Conservation (phyloP, 1,284 basidiomycete genomes). For the Heterobasidion irregulare region DNA sequence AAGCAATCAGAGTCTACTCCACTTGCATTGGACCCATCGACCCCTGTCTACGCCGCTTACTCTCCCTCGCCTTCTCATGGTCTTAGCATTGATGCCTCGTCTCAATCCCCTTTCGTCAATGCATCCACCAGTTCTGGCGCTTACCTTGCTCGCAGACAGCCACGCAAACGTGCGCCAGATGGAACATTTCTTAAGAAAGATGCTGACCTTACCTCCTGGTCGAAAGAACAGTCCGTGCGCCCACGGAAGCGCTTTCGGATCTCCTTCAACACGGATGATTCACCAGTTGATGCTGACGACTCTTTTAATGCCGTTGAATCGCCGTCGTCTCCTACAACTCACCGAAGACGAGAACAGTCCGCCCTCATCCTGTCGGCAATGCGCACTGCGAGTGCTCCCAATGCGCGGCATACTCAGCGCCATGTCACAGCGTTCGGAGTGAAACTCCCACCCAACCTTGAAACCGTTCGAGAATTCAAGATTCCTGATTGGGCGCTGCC, state of each 20-base stretch:
- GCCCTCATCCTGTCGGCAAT: slow-evolving; percentile 24
- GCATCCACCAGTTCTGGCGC: background rate
- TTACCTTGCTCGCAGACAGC: background rate
- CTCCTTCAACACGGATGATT: background rate
- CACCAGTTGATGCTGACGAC: background rate
- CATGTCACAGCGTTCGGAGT: slow-evolving; percentile 49
- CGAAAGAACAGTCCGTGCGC: too few relatives aligned
- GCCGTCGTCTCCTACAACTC: background rate
- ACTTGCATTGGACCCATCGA: background rate
- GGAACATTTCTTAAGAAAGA: background rate
- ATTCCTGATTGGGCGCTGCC: slow-evolving; percentile 34
- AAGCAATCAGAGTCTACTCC: background rate
- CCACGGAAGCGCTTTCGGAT: background rate
- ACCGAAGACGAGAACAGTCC: background rate
- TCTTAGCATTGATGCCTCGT: background rate
- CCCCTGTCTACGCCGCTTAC: background rate
- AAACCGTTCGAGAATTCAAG: slow-evolving; percentile 38
- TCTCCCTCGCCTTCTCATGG: background rate
- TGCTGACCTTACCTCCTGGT: background rate
- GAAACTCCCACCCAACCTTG: slow-evolving; percentile 36
- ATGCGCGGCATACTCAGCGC: slow-evolving; percentile 41
- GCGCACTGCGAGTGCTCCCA: slow-evolving; percentile 34
- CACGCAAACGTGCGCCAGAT: background rate
- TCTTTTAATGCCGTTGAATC: background rate
- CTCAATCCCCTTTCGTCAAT: background rate